Base-by-base conservation (phyloP, 1,284 basidiomycete genomes). In the Marasmius oreades region DNA sequence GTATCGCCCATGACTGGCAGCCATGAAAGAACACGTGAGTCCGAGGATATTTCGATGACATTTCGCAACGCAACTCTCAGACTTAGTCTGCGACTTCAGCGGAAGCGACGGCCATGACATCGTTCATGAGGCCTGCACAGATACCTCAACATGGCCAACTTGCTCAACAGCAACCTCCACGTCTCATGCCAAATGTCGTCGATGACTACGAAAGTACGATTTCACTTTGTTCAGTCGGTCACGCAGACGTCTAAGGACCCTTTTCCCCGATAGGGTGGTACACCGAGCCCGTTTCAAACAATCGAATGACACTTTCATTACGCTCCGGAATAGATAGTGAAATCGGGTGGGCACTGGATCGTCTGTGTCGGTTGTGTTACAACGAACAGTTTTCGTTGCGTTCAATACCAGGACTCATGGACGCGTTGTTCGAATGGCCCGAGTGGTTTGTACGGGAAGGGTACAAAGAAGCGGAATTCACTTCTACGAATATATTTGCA, bases 251-350 rank as follows among this genome's bases (percentile, higher is more conserved):
- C 58, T 50, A 36, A 34, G 28, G 20, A 11, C 20, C 10, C 37
- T 12, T 47, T 60, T 28, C 47, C 26, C 52, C 52, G 46, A 23
- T 63, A 93, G 91, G 87, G 64, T 92, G 88, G 87, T 92, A 91
- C 63, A 88, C 86, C 10, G 88, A 92, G 66, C 73, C 77, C 2
- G 76, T 80, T 2, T 76, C 86, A 0, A 86, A 75, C 66, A 94
- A 94, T 66, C 80, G 93, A 48, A 92, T 94, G 85, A 74, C 89
- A 4, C 80, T 95, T 11, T 84, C 92, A 2, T 72, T 95, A 46
- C 81, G 84, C 28, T 93, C 88, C 23, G 87, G 85, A 1, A 85
- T 94, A 51, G 77, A 85, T 57, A 70, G 79, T 3, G 92, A 95
- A 64, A 77, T 92, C 53, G 81, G 82, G 55, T 94, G 91, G 88